Base-by-base conservation (phyloP, 1,284 basidiomycete genomes). In the Naganishia albida region DNA sequence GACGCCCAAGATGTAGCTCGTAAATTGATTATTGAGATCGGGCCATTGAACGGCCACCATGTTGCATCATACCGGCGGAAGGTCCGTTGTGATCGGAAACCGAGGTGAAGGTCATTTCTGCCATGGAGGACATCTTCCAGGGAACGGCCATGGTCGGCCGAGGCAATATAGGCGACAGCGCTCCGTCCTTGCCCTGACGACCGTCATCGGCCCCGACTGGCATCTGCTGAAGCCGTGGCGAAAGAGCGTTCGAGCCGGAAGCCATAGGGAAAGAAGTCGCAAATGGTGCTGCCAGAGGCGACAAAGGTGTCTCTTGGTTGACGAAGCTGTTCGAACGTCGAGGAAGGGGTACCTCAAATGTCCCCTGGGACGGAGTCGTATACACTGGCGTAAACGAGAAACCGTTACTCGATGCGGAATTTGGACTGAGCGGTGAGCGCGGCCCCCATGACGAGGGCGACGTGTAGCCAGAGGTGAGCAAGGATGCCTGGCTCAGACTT, bases 271-370 rank as follows among this genome's bases (percentile, higher is more conserved):
- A 62, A 8, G 67, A 68, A 25, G 55, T 57, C 23, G 64, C 44
- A 53, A 68, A 68, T 4, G 67, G 67, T 7, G 52, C 59, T 10
- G 67, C 67, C 34, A 57, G 50, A 2, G 67, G 67, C 6, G 67
- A 68, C 1, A 68, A 60, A 7, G 67, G 67, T 25, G 67, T 68
- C n/a, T 66, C 65, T 15, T 42, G 39, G 23, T 55, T 56, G 60
- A 62, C 23, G 60, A 68, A 53, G 42, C 65, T 44, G 26, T 44
- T 46, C 25, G 62, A 50, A 34, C 64, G 64, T 28, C 65, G 38
- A 13, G 57, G 7, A 39, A 26, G 44, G 43, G 67, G 49, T n/a
- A 50, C 39, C 16, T 62, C 55, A 15, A 46, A 49, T 38, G 25
- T 18, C 15, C 50, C 28, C 30, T 57, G 50, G 8, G 56, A 42